phyloP scores from a whole-genome alignment of 108 stramenopile genomes.

The Chaetoceros muelleri region DNA sequence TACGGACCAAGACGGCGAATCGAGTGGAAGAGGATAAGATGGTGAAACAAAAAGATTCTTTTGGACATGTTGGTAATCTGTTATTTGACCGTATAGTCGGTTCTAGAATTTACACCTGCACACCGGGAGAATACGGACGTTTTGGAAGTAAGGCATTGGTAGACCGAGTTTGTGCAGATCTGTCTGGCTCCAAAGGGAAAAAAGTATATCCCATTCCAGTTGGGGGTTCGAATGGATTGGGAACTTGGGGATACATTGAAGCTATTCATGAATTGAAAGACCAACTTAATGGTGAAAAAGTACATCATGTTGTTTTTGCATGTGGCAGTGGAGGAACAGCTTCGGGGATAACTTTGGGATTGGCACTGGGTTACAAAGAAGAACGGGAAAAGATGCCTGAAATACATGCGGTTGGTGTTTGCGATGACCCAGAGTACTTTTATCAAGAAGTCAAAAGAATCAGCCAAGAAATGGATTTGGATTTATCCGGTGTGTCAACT shows the following conservation, averaged over 20 bases:
- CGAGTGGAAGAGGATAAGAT: constrained; percentile 12
- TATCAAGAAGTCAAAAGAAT: constrained; percentile 49
- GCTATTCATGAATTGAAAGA: constrained; percentile 58
- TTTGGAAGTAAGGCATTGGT: constrained; percentile 55
- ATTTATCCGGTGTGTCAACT: constrained; percentile 2
- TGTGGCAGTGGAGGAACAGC: constrained; percentile 87
- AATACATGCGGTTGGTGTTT: constrained; percentile 81
- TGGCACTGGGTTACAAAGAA: constrained; percentile 36
- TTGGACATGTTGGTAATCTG: constrained; percentile 65
- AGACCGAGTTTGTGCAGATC: constrained; percentile 27
- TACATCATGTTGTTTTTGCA: constrained; percentile 85
- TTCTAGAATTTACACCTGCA: constrained; percentile 61
- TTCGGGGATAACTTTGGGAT: constrained; percentile 64
- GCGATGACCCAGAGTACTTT: constrained; percentile 85
- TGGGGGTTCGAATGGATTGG: constrained; percentile 80
- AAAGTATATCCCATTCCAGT: constrained; percentile 72
- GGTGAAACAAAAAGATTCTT: constrained; percentile 10
- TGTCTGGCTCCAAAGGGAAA: constrained; percentile 10
- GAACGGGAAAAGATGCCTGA: constrained; percentile 14
- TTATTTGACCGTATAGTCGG: constrained; percentile 80
- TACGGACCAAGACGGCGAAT: constrained; percentile 51
- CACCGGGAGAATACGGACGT: constrained; percentile 79
- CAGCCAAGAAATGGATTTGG: constrained; percentile 66
- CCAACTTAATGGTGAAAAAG: constrained; percentile 18
- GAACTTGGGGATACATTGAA: constrained; percentile 82